Evolutionary conservation across 805 yeast genomes (phyloP), one percentile per base, ranked within the genome.

Genomic region (Jamesozyma piceae): DNA sequence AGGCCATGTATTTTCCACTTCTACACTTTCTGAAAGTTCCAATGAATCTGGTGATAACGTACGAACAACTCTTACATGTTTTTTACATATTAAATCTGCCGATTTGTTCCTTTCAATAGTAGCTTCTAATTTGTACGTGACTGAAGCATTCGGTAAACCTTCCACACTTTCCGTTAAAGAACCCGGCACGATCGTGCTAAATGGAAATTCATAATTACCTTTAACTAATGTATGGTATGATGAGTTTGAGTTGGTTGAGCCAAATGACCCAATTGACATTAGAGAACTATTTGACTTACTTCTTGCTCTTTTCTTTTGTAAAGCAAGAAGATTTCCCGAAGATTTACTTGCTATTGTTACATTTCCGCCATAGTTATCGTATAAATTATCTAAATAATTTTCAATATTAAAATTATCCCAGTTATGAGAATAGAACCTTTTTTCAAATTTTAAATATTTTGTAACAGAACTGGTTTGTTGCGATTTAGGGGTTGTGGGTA

Each of bases 1-100:
- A 2, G 98, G 97, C 98, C 98, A 90, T 1, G 88, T 81, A 61
- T 92, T 92, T 55, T 89, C 95, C 27, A 92, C 94, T 0, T 95
- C 87, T 53, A 89, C 84, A 0, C 97, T 87, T 62, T 92, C 97
- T 0, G 94, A 74, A 21, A 88, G 68, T 54, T 90, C 98, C 2
- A 84, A 75, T 0, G 95, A 75, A 62, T 90, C 97, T 1, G 95
- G 75, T 2, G 95, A 78, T 44, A 89, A 65, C 0, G 97, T 90
- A 51, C 98, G 72, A 14, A 90, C 77, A 9, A 92, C 79, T 45
- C 95, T 76, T 4, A 92, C 50, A 55, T 82, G 88, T 60, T 79
- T 84, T 50, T 76, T 78, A n/a, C 87, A 71, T 6, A 71, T 55
- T 50, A 89, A 63, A 44, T 79, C 77, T 47, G 73, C 73, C 54